Evolutionary conservation across 352 stramenopile genomes (phyloP).

Genomic region (Phytophthora quininea): DNA sequence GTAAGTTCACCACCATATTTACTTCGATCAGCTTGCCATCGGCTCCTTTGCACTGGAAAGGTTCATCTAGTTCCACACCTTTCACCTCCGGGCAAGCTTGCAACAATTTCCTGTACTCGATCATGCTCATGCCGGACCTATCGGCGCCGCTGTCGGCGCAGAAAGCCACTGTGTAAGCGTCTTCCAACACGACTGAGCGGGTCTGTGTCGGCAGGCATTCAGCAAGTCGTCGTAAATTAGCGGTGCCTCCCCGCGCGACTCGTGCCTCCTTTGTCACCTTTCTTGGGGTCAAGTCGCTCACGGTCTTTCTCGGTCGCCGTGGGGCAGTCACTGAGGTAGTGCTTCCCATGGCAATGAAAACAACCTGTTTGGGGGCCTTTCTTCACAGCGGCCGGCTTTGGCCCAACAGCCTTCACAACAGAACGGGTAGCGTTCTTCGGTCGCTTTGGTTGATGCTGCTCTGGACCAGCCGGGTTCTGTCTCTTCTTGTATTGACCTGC

Average conservation of each 20-base stretch:
- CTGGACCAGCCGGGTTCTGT: neutral
- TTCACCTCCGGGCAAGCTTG: neutral
- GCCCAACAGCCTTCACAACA: neutral
- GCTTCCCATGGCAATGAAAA: constrained; percentile 13
- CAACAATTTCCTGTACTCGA: constrained; percentile 2
- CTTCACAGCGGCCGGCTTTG: neutral
- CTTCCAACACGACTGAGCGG: constrained; percentile 11
- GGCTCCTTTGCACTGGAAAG: constrained; percentile 13
- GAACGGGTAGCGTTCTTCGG: neutral
- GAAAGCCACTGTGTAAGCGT: constrained; percentile 17
- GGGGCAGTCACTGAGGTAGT: constrained; percentile 16
- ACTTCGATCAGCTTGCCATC: constrained; percentile 12
- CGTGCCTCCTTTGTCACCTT: neutral
- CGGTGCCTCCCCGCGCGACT: constrained; percentile 6
- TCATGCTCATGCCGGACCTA: constrained; percentile 20
- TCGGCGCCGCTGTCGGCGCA: constrained; percentile 17
- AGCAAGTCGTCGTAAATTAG: constrained; percentile 4
- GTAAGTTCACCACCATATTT: constrained; percentile 4
- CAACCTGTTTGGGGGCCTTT: constrained; percentile 1
- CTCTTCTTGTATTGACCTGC: too few species aligned
- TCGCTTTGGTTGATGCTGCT: neutral
- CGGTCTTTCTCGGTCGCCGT: constrained; percentile 15
- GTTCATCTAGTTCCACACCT: constrained; percentile 10
- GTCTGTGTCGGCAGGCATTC: constrained; percentile 8
- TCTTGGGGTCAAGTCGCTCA: constrained; percentile 2